Percentiles rank a stretch among this genome's conserved stretches.
phyloP scores from a whole-genome alignment of 2,329 filamentous ascomycete species.

The Camillea tinctor region DNA sequence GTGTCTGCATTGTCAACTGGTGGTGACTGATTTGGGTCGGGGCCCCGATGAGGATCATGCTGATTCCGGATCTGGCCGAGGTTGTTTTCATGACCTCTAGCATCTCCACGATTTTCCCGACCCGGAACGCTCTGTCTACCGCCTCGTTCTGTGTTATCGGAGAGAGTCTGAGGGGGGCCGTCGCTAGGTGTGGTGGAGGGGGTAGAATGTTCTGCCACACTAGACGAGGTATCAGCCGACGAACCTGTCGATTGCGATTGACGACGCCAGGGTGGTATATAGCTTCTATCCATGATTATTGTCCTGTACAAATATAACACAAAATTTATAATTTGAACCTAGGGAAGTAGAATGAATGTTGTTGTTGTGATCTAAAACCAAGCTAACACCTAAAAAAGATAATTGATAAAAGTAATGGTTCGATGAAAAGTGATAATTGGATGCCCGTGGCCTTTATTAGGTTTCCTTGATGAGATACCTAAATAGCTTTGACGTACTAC shows the following conservation, averaged over 20 bases:
- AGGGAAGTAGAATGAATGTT: neutral
- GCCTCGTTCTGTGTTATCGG: neutral
- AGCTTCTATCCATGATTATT: conserved; percentile 12
- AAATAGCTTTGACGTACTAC: too few relatives aligned
- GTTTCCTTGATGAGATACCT: too few relatives aligned
- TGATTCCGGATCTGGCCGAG: conserved; percentile 9
- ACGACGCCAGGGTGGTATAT: conserved; percentile 20
- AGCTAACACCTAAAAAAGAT: neutral
- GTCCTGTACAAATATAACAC: neutral
- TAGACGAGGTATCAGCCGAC: neutral
- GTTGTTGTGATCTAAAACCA: neutral
- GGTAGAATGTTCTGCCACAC: neutral
- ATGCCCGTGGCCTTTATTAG: too few relatives aligned
- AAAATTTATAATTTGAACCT: neutral
- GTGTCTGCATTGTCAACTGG: conserved; percentile 14
- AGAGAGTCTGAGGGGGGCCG: neutral
- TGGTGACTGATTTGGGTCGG: neutral
- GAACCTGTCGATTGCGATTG: conserved; percentile 4
- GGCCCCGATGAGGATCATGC: neutral
- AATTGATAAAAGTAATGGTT: too few relatives aligned
- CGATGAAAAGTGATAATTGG: too few relatives aligned
- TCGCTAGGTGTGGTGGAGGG: neutral
- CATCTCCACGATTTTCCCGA: conserved; percentile 5
- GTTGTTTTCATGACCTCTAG: conserved; percentile 6
- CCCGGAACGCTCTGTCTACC: conserved; percentile 4